Percentiles rank a stretch among this genome's conserved stretches.
Evolutionary conservation across 805 yeast species (phyloP).

Genomic region (Priceomyces carsonii): DNA sequence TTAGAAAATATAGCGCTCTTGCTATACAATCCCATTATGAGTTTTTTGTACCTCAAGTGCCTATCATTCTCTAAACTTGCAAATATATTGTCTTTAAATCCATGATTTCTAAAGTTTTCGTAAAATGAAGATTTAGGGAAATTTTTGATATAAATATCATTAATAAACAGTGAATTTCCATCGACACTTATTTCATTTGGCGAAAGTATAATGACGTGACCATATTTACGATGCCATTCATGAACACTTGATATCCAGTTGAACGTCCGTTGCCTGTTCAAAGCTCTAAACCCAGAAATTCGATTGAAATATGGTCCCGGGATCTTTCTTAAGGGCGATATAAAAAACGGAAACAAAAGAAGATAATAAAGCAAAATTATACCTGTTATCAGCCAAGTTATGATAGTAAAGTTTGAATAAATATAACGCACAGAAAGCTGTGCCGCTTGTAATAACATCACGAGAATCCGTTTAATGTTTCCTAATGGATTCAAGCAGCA

Average conservation of each 20-base stretch:
- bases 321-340: conserved; percentile 49
- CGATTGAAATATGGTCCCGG: conserved; percentile 64
- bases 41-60: conserved; percentile 43
- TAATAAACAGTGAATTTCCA: conserved; percentile 48
- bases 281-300: conserved; percentile 35
- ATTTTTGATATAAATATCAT: conserved; percentile 57
- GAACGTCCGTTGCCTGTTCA: conserved; percentile 45
- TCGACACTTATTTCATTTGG: conserved; percentile 64
- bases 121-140: conserved; percentile 60
- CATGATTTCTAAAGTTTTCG: conserved; percentile 59
- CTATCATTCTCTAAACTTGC: conserved; percentile 49
- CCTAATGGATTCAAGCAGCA: too few relatives aligned
- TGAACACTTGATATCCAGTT: conserved; percentile 44
- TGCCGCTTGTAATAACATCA: not conserved
- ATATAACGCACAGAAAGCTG: not conserved
- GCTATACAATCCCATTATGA: conserved; percentile 32
- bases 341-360: conserved; percentile 45
- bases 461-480: not conserved
- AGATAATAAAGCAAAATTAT: conserved; percentile 24
- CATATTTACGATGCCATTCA: conserved; percentile 53
- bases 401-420: not conserved
- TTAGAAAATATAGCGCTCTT: conserved; percentile 34
- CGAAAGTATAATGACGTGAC: conserved; percentile 60
- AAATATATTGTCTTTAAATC: conserved; percentile 55
- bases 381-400: not conserved